phyloP scores from a whole-genome alignment of 176 grass and related monocot species.

The Rhynchospora pubera region DNA sequence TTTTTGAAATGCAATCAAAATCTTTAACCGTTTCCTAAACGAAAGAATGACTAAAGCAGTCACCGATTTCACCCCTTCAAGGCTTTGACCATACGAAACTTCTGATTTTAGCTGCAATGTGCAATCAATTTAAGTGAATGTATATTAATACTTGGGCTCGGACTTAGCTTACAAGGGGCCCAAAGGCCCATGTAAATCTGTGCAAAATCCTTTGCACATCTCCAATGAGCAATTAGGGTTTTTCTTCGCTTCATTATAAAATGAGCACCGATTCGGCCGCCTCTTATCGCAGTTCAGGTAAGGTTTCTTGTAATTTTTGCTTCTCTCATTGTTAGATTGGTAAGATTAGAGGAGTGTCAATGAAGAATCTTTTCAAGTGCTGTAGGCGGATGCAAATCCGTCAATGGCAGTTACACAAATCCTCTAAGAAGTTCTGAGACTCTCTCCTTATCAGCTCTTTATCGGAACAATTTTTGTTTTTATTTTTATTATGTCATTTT shows the following conservation, averaged over 20 bases:
- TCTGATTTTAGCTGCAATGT: too few species aligned
- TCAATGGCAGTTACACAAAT: conserved; percentile 9
- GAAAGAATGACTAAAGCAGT: too few species aligned
- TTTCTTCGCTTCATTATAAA: background rate
- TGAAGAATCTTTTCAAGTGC: conserved; percentile 1
- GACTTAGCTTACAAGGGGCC: background rate
- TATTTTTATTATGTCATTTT: background rate
- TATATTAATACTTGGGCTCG: background rate
- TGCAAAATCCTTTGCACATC: background rate
- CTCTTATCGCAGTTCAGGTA: background rate
- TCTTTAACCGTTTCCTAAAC: too few species aligned
- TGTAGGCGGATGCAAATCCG: background rate
- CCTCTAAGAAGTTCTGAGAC: conserved; percentile 19
- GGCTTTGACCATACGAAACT: too few species aligned
- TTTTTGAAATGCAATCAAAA: too few species aligned
- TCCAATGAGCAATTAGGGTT: background rate
- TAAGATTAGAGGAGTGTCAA: background rate
- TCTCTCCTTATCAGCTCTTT: background rate
- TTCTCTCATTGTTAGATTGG: background rate
- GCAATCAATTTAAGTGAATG: too few species aligned
- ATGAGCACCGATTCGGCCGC: background rate
- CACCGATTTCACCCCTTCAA: too few species aligned
- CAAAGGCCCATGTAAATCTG: background rate
- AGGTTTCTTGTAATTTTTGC: background rate
- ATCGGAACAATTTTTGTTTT: background rate